Evolutionary conservation across 345 rosid genomes (phyloP).

Genomic region (Trapa incisa): DNA sequence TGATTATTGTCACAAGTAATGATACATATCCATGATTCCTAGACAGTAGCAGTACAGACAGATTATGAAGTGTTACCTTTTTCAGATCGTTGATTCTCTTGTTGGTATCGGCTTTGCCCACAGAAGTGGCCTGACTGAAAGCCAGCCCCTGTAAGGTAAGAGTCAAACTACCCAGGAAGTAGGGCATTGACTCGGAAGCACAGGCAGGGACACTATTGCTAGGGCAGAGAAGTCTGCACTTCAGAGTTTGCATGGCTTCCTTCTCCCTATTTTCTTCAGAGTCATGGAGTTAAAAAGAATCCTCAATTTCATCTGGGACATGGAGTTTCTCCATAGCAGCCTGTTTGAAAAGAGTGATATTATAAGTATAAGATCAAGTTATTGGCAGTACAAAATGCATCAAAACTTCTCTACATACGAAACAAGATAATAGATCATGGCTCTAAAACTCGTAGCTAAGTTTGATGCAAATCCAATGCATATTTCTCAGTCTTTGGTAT

Average conservation of each 20-base stretch:
- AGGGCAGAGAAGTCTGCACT: conserved; percentile 14
- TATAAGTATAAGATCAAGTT: neutral
- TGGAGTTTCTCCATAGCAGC: conserved; percentile 96
- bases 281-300: conserved; percentile 23
- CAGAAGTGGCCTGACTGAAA: conserved; percentile 3
- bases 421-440: neutral
- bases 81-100: neutral
- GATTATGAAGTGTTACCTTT: neutral
- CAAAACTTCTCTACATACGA: neutral
- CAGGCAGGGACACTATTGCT: conserved; percentile 22
- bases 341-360: conserved; percentile 24
- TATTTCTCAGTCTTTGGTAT: too few species aligned
- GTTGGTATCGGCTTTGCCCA: neutral
- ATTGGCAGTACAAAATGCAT: neutral
- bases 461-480: neutral
- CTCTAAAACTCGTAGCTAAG: neutral
- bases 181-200: conserved; percentile 25
- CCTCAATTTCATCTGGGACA: conserved; percentile 87
- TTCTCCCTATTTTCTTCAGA: neutral
- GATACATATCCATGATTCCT: neutral
- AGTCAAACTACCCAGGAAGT: conserved; percentile 8
- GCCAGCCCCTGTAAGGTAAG: neutral
- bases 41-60: conserved; percentile 1
- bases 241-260: conserved; percentile 8
- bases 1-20: neutral